These are phyloP conservation scores for Penstemon barbatus DNA, from an alignment of 257 asterid genomes.

Conservation along the genomic window DNA sequence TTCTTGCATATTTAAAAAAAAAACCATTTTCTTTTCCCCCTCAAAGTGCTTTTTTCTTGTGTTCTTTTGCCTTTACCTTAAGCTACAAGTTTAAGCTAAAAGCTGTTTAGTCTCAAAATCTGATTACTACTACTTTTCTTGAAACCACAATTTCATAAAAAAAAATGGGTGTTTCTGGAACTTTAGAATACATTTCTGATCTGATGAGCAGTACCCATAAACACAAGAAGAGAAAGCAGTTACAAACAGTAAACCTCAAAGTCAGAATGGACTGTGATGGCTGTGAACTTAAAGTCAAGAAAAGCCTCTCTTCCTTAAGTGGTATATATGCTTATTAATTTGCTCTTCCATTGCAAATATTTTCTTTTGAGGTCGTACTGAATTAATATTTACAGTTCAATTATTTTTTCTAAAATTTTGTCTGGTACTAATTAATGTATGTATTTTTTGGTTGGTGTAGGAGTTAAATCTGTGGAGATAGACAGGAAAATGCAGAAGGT, in stretches of 20 bases:
- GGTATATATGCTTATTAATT: constrained; percentile 43
- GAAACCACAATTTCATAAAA: background rate
- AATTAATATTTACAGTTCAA: too few relatives aligned
- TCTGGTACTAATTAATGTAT: too few relatives aligned
- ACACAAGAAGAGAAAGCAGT: constrained; percentile 68
- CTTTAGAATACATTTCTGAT: constrained; percentile 73
- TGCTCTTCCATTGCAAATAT: background rate
- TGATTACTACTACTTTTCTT: background rate
- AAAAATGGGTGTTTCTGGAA: constrained; percentile 73
- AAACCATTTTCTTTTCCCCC: background rate
- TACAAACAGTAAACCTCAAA: constrained; percentile 72
- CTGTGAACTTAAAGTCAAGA: constrained; percentile 85
- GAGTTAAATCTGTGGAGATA: constrained; percentile 79
- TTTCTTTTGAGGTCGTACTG: background rate
- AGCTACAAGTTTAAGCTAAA: background rate
- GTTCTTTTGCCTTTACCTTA: background rate
- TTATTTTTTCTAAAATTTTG: too few relatives aligned
- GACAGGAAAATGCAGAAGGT: constrained; percentile 80
- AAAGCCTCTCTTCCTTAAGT: constrained; percentile 64
- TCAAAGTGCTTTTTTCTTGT: background rate
- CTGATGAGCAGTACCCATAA: constrained; percentile 54
- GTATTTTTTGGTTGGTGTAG: constrained; percentile 31
- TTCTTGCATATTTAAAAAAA: background rate
- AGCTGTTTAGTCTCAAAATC: background rate
- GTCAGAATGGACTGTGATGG: constrained; percentile 97